Evolutionary conservation across 306 rosid genomes (phyloP), one percentile per base, ranked within the genome.

Genomic region (Quercus bicolor): DNA sequence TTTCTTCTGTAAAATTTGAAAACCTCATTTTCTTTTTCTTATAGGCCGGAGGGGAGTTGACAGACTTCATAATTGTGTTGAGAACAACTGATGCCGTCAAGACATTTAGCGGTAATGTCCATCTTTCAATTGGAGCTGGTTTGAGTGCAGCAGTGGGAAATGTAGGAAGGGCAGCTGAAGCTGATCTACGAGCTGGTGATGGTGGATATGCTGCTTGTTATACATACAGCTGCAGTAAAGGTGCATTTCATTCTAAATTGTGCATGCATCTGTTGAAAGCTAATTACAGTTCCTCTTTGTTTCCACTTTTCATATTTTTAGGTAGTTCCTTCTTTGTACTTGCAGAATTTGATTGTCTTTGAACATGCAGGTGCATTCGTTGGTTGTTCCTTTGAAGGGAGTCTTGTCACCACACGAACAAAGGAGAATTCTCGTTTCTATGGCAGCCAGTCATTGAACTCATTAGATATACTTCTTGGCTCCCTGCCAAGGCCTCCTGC

Each of bases 1-100:
- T 45, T 61, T 34, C 59, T 54, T 85, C 76, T 74, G n/a, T 48
- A 70, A 61, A 28, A 24, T 20, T 78, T 80, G 20, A 78, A 77
- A 61, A 37, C 55, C 57, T 1, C 37, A 20, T 55, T 57, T 64
- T n/a, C 20, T 33, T 1, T 28, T 3, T 28, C 55, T 72, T 66
- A 75, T 71, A 96, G 99, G 95, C 91, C 43, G 99, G 99, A 77
- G 99, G 99, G 82, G 99, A 96, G 82, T 82, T 96, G 78, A 96
- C 97, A 0, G 99, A 95, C 88, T 93, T 85, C 56, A 90, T 95
- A 48, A 95, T 95, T 82, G 89, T 95, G 75, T 80, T 95, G 85
- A 91, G 98, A 82, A 90, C 98, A 70, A 84, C 18, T 56, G 93
- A 90, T 0, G 98, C 98, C 73, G 91, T 95, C 66, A 91, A 86